phyloP scores from a whole-genome alignment of 257 asterid genomes.

The Solanum okadae region DNA sequence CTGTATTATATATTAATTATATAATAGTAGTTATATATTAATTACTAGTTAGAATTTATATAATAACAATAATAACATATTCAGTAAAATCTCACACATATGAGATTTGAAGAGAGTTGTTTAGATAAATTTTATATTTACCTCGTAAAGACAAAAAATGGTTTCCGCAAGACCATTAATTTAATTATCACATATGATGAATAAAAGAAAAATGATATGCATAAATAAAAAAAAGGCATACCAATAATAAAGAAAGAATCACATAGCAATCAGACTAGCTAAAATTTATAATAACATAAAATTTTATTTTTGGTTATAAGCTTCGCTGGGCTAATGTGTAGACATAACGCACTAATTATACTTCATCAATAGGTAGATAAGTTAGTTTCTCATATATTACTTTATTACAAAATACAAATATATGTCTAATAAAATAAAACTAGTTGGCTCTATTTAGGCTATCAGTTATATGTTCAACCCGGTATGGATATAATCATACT shows the following conservation, averaged over 20 bases:
- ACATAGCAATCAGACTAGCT: neutral
- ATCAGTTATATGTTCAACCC: neutral
- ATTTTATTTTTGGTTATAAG: neutral
- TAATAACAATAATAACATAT: neutral
- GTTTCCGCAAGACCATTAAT: fast-evolving
- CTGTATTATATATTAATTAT: neutral
- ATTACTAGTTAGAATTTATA: neutral
- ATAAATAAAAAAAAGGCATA: neutral
- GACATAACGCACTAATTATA: neutral
- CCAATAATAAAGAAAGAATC: neutral
- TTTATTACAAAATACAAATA: neutral
- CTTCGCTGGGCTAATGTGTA: neutral
- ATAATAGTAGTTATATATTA: neutral
- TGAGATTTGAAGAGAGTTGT: neutral
- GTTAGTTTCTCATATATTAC: neutral
- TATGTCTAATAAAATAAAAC: neutral
- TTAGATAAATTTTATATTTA: fast-evolving
- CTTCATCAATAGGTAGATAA: neutral
- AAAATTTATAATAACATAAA: neutral
- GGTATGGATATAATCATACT: neutral
- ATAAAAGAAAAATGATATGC: neutral
- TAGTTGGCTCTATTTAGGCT: neutral
- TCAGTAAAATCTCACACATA: neutral
- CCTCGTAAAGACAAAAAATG: neutral
- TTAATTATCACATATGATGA: neutral